A percentile compares a stretch with the other conserved stretches of the same genome.
These are phyloP conservation scores for Pythium monospermum DNA, from an alignment of 352 stramenopile genomes.

Conservation along the genomic window DNA sequence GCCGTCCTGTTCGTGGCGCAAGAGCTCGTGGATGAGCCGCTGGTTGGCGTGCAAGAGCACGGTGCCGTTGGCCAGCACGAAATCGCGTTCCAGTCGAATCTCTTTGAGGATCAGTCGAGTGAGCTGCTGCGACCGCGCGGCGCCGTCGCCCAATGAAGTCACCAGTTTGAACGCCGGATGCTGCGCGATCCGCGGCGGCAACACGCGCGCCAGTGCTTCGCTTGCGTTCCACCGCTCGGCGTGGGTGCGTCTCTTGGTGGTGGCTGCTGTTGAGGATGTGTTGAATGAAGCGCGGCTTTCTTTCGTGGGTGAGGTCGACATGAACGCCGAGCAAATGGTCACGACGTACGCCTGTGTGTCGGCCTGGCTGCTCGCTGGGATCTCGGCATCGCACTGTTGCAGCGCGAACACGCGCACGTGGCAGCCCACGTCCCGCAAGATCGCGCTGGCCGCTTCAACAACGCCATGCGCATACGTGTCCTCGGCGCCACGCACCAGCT, in stretches of 20 bases:
- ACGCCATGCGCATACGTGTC: conserved; percentile 25
- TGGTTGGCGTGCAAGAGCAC: conserved; percentile 34
- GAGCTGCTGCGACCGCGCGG: conserved; percentile 52
- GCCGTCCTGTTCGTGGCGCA: conserved; percentile 17
- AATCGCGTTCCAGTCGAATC: conserved; percentile 30
- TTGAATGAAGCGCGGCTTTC: too few species aligned
- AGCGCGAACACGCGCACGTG: conserved; percentile 38
- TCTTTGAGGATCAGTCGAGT: conserved; percentile 48
- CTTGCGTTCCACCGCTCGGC: conserved; percentile 6
- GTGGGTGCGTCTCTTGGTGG: background rate
- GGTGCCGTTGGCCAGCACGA: conserved; percentile 24
- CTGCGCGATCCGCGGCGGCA: conserved; percentile 42
- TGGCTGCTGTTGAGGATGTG: too few species aligned
- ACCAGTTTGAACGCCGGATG: conserved; percentile 47
- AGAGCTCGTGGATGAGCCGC: conserved; percentile 38
- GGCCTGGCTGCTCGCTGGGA: conserved; percentile 20
- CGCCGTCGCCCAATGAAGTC: conserved; percentile 35
- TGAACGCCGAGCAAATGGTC: conserved; percentile 31
- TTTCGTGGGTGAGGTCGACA: conserved; percentile 7
- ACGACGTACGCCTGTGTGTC: conserved; percentile 46
- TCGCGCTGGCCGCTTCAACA: conserved; percentile 29
- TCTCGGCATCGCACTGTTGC: conserved; percentile 21
- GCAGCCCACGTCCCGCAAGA: conserved; percentile 37
- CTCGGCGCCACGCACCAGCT: conserved; percentile 5
- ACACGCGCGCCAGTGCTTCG: conserved; percentile 10